Evolutionary conservation across 208 protist genomes (phyloP).

Genomic region (Crithidia sp.): DNA sequence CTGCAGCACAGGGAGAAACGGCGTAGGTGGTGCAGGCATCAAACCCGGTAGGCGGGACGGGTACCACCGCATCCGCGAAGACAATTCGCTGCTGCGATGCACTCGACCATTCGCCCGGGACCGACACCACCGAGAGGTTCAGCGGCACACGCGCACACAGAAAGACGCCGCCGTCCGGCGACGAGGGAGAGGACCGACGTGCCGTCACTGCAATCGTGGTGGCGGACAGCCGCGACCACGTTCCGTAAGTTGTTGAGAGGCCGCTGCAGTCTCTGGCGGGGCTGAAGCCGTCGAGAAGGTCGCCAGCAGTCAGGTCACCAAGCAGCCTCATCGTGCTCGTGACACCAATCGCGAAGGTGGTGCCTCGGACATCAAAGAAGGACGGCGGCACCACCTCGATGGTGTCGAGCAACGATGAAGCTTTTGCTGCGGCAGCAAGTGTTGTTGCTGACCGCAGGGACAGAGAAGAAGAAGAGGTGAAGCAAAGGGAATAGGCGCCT

Average conservation of each 20-base stretch:
- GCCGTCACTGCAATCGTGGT: slow-evolving; percentile 46
- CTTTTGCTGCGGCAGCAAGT: neutral
- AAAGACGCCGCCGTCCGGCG: slow-evolving; percentile 23
- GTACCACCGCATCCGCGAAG: slow-evolving; percentile 32
- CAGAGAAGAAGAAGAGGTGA: slow-evolving; percentile 3
- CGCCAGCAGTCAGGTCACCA: slow-evolving; percentile 34
- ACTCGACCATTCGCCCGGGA: slow-evolving; percentile 33
- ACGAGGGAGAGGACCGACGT: neutral
- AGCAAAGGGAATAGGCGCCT: slow-evolving; percentile 56
- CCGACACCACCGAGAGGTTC: slow-evolving; percentile 39
- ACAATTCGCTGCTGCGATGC: slow-evolving; percentile 9
- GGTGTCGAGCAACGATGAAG: neutral
- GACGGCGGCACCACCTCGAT: slow-evolving; percentile 11
- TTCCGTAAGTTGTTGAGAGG: slow-evolving; percentile 38
- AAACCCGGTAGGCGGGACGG: slow-evolving; percentile 31
- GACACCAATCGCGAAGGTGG: slow-evolving; percentile 43
- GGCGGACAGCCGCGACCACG: slow-evolving; percentile 32
- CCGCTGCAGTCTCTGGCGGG: slow-evolving; percentile 38
- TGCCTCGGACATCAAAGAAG: slow-evolving; percentile 48
- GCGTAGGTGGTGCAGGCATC: slow-evolving; percentile 35
- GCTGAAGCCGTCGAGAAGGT: slow-evolving; percentile 60
- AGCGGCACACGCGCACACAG: slow-evolving; percentile 52
- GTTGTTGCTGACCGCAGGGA: too few species aligned
- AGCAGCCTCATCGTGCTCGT: slow-evolving; percentile 41
- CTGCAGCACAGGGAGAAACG: slow-evolving; percentile 37